A percentile compares a stretch with the other conserved stretches of the same genome.
phyloP scores from a whole-genome alignment of 768 basidiomycete genomes.

The Leccinum rimulosum region DNA sequence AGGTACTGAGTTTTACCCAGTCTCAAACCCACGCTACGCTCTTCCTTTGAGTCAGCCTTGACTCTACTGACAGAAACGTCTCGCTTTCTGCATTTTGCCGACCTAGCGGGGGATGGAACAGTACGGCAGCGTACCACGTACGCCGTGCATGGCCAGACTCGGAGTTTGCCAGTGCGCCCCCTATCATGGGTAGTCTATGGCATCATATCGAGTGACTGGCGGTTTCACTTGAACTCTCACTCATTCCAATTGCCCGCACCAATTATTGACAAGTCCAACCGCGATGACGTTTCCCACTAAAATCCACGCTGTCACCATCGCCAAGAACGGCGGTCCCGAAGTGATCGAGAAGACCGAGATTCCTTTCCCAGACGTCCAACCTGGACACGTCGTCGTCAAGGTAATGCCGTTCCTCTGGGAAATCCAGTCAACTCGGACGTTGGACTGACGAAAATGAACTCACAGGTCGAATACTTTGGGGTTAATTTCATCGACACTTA shows the following conservation, averaged over 20 bases:
- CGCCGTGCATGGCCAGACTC: not conserved
- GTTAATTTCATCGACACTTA: slow-evolving; percentile 91
- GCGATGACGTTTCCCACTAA: slow-evolving; percentile 56
- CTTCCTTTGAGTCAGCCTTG: not conserved
- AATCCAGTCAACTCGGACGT: not conserved
- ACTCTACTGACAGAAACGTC: not conserved
- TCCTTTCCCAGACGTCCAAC: slow-evolving; percentile 64
- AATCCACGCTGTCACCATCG: slow-evolving; percentile 70
- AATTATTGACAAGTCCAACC: slow-evolving; percentile 24
- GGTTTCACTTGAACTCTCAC: not conserved
- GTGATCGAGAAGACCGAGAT: slow-evolving; percentile 65
- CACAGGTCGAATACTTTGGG: slow-evolving; percentile 68
- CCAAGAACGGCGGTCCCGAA: slow-evolving; percentile 72
- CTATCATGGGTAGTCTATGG: not conserved
- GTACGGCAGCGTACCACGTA: not conserved
- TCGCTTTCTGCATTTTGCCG: not conserved
- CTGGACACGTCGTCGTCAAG: slow-evolving; percentile 55
- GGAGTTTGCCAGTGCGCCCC: not conserved
- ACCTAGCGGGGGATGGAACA: not conserved
- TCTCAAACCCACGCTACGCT: not conserved
- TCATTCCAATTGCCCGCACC: not conserved
- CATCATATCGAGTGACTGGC: not conserved
- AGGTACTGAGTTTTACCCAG: not conserved
- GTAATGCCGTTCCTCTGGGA: slow-evolving; percentile 12
- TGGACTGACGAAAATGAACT: not conserved